Evolutionary conservation across 176 grass and related monocot genomes (phyloP).

Genomic region (Calamus simplicifolius): DNA sequence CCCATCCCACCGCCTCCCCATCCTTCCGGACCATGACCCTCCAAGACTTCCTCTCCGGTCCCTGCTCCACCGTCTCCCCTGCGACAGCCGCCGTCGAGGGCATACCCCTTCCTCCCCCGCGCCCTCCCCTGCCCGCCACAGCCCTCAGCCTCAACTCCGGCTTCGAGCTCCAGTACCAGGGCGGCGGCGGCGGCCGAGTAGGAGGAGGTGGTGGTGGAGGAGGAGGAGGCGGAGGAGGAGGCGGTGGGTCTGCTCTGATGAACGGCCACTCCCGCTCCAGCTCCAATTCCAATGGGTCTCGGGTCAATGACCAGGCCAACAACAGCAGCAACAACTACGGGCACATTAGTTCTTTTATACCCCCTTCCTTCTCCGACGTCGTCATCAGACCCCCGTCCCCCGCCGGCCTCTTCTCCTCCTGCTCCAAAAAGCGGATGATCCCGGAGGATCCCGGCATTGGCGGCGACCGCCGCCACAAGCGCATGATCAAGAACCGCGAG

Average conservation of each 20-base stretch:
- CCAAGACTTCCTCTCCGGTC: constrained; percentile 29
- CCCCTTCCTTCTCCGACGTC: constrained; percentile 7
- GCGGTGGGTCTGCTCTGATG: too few relatives aligned
- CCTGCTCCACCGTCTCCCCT: not conserved
- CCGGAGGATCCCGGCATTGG: not conserved
- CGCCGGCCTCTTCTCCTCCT: constrained; percentile 12
- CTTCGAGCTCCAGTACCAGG: constrained; percentile 4
- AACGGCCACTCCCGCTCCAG: too few relatives aligned
- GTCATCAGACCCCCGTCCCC: not conserved
- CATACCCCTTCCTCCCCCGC: not conserved
- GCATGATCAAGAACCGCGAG: constrained; percentile 41
- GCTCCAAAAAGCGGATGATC: constrained; percentile 3
- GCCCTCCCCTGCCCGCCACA: constrained; percentile 4
- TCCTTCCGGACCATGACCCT: constrained; percentile 22
- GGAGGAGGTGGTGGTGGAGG: not conserved
- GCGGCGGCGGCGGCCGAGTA: not conserved
- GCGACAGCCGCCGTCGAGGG: not conserved
- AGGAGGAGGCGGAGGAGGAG: not conserved
- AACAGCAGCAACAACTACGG: too few relatives aligned
- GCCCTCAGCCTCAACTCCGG: constrained; percentile 6
- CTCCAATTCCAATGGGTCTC: too few relatives aligned
- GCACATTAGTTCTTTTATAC: not conserved
- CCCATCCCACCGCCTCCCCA: not conserved
- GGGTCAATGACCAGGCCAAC: too few relatives aligned
- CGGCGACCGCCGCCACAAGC: constrained; percentile 12